Evolutionary conservation across 345 rosid species (phyloP), one percentile per base, ranked within the genome.

Genomic region (Hypericum perforatum): DNA sequence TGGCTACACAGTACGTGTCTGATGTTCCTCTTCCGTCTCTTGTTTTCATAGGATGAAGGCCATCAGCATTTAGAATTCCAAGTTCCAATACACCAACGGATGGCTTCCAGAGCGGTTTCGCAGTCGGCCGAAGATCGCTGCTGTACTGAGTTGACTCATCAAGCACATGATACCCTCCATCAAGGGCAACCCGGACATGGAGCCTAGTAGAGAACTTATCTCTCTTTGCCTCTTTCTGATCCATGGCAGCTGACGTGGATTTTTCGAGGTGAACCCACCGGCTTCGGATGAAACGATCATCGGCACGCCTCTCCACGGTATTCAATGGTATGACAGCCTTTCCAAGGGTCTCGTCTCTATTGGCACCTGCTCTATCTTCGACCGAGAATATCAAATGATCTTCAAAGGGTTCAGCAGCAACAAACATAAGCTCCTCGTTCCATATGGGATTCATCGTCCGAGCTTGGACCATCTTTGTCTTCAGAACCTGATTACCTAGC

Each of bases 81-180:
- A 79, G 47, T 61, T 79, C 84, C 77, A 79, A 61, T 11, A 76
- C 70, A 53, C 79, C 84, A 14, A 73, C 71, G 7, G 56, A 38
- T 3, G 70, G 68, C 45, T 68, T 56, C 77, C 77, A 70, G 7
- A 79, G 49, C 37, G 66, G 66, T 7, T 76, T 63, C 1, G 81
- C 52, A 14, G 57, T 73, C 42, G 84, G 73, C 62, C 81, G 52
- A 43, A 75, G 68, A 39, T 79, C 78, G 14, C 81, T 76, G n/a
- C 78, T 73, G 62, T 79, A 76, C 50, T 70, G 76, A 41, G 69
- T 73, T 2, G 78, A 65, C 15, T 78, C 84, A 29, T 78, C 84
- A 0, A 76, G 64, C 38, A 78, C 78, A 60, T 79, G 84, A 39
- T 79, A 76, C 9, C 78, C 75, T 38, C 81, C 84, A 6, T 79